These are phyloP conservation scores for Pseudozyma flocculosa DNA, from an alignment of 1,284 basidiomycete species.

Conservation along the genomic window DNA sequence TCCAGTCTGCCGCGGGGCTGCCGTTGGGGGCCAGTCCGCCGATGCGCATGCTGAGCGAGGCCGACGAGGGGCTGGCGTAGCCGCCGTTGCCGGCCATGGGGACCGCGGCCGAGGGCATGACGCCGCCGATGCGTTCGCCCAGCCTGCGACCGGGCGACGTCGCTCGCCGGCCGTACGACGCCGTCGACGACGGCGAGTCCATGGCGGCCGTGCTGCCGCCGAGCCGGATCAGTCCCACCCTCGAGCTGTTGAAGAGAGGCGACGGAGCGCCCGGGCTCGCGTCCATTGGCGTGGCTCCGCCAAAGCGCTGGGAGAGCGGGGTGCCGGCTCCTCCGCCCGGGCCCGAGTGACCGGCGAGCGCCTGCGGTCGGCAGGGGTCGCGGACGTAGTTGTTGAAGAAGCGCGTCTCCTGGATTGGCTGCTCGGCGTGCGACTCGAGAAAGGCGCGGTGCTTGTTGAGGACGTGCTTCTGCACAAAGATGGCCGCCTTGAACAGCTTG, in stretches of 20 bases:
- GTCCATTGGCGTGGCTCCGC: slow-evolving; percentile 1
- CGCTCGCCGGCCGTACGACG: too few species aligned
- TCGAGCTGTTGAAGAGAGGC: slow-evolving; percentile 14
- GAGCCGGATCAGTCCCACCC: slow-evolving; percentile 34
- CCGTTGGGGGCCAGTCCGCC: slow-evolving; percentile 10
- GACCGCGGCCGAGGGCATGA: too few species aligned
- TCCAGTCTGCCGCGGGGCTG: background rate
- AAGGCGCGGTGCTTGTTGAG: slow-evolving; percentile 47
- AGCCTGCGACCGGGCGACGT: background rate
- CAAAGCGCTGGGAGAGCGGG: slow-evolving; percentile 10
- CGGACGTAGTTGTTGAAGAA: slow-evolving; percentile 43
- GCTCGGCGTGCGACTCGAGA: slow-evolving; percentile 15
- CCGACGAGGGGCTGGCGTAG: background rate
- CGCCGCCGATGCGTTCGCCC: background rate
- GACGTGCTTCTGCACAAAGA: slow-evolving; percentile 53
- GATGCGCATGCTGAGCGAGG: slow-evolving; percentile 21
- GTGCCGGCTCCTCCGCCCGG: slow-evolving; percentile 1
- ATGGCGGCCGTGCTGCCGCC: slow-evolving; percentile 18
- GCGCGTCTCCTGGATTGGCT: slow-evolving; percentile 13
- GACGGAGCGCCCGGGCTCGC: background rate
- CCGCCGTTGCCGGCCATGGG: background rate
- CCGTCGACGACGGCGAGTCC: slow-evolving; percentile 9
- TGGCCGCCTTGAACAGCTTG: slow-evolving; percentile 50
- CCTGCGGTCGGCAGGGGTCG: slow-evolving; percentile 26
- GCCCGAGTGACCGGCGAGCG: slow-evolving; percentile 12